A percentile compares a stretch with the other conserved stretches of the same genome.
phyloP scores from a whole-genome alignment of 768 basidiomycete species.

The Mycena filopes region DNA sequence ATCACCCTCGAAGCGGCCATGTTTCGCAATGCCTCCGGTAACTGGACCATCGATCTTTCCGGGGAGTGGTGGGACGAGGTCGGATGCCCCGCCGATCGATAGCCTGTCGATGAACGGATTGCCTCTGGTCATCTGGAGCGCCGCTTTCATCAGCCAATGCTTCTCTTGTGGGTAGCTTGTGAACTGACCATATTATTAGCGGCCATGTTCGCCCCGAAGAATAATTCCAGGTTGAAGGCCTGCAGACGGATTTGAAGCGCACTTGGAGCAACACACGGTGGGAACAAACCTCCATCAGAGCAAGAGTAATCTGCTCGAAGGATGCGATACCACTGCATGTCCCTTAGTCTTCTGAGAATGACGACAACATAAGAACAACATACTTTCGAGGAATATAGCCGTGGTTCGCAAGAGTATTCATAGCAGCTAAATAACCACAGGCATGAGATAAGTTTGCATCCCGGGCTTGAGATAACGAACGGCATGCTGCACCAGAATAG shows the following conservation, averaged over 20 bases:
- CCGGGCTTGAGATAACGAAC: neutral
- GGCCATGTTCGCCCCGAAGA: slow-evolving; percentile 19
- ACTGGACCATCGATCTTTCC: slow-evolving; percentile 29
- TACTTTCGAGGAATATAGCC: slow-evolving; percentile 31
- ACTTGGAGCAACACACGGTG: neutral
- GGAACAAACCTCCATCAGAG: slow-evolving; percentile 30
- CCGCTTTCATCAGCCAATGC: neutral
- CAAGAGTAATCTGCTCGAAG: slow-evolving; percentile 30
- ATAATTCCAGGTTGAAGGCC: slow-evolving; percentile 31
- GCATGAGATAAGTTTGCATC: neutral
- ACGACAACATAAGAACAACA: neutral
- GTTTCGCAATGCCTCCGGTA: slow-evolving; percentile 31
- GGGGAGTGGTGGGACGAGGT: slow-evolving; percentile 23
- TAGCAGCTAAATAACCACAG: slow-evolving; percentile 17
- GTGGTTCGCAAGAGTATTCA: slow-evolving; percentile 33
- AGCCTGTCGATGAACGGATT: slow-evolving; percentile 30
- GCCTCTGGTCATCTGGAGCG: slow-evolving; percentile 26
- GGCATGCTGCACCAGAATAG: slow-evolving; percentile 21
- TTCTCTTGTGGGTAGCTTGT: neutral
- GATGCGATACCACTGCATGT: slow-evolving; percentile 28
- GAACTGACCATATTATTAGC: slow-evolving; percentile 28
- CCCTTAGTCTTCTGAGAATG: neutral
- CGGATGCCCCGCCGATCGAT: slow-evolving; percentile 30
- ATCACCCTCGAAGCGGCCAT: slow-evolving; percentile 33
- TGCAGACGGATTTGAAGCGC: neutral